Conservation (phyloP, 2,329 filamentous ascomycete species). For the Nigrospora oryzae region DNA sequence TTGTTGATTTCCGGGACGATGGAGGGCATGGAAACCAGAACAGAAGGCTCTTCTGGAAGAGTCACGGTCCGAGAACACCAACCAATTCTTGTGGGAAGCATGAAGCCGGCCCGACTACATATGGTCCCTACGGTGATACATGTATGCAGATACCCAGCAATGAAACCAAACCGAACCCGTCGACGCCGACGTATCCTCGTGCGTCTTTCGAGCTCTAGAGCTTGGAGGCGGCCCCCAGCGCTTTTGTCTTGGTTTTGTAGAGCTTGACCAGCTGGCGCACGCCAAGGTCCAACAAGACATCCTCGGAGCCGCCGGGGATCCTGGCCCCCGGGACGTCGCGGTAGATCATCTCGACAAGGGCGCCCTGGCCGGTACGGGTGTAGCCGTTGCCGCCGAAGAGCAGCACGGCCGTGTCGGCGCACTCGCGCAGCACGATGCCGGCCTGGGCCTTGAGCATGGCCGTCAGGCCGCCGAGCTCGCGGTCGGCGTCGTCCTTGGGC, state of each 20-base stretch:
- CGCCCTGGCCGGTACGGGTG: constrained; percentile 61
- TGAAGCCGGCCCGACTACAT: too few species aligned
- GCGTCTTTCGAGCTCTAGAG: constrained; percentile 3
- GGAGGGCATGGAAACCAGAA: too few species aligned
- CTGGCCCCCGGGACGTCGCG: constrained; percentile 49
- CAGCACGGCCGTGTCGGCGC: constrained; percentile 59
- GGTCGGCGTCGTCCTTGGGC: constrained; percentile 48
- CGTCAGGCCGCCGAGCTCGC: constrained; percentile 61
- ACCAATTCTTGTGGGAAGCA: too few species aligned
- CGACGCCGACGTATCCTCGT: too few species aligned
- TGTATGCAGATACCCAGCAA: too few species aligned
- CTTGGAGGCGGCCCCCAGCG: constrained; percentile 21
- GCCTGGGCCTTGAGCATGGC: constrained; percentile 66
- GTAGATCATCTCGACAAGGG: constrained; percentile 58
- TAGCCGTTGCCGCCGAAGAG: constrained; percentile 70
- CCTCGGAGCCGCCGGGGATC: constrained; percentile 63
- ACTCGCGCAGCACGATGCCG: constrained; percentile 64
- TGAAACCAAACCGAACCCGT: too few species aligned
- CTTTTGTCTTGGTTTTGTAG: constrained; percentile 49
- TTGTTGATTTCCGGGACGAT: too few species aligned
- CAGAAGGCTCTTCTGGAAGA: too few species aligned
- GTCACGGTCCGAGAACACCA: too few species aligned
- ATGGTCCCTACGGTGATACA: too few species aligned
- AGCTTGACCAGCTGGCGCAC: constrained; percentile 65
- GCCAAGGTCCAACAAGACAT: constrained; percentile 63